Evolutionary conservation across 148 eudicot genomes (phyloP).

Genomic region (Rhododendron ferrugineum): DNA sequence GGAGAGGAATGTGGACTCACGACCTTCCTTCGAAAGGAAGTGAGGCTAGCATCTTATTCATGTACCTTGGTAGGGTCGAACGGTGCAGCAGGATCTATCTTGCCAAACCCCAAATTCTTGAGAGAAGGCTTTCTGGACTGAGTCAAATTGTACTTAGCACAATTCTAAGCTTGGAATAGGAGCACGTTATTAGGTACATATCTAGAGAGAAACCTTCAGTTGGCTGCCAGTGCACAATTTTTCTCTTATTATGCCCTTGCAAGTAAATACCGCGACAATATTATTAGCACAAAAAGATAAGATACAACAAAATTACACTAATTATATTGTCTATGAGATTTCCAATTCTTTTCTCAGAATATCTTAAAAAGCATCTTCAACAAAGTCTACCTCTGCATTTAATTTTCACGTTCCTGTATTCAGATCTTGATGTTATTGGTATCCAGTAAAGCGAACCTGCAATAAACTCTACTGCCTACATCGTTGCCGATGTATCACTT

Average conservation of each 20-base stretch:
- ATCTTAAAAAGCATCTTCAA: neutral
- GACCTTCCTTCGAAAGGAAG: neutral
- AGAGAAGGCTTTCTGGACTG: neutral
- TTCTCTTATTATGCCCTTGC: neutral
- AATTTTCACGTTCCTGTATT: neutral
- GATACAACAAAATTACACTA: neutral
- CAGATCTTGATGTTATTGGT: neutral
- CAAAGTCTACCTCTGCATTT: neutral
- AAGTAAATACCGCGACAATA: neutral
- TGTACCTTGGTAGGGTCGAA: neutral
- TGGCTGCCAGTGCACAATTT: neutral
- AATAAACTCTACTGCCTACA: neutral
- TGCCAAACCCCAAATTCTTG: neutral
- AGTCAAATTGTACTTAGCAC: neutral
- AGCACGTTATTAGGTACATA: neutral
- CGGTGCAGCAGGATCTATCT: neutral
- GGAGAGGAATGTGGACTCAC: neutral
- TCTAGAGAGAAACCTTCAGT: neutral
- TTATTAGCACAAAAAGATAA: neutral
- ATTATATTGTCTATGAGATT: neutral
- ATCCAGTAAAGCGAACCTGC: neutral
- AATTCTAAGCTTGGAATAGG: neutral
- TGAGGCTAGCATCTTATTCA: neutral
- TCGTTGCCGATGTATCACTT: neutral
- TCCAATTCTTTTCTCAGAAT: neutral